Base-by-base conservation (phyloP, 129 eudicot species). In the Logfia minima region DNA sequence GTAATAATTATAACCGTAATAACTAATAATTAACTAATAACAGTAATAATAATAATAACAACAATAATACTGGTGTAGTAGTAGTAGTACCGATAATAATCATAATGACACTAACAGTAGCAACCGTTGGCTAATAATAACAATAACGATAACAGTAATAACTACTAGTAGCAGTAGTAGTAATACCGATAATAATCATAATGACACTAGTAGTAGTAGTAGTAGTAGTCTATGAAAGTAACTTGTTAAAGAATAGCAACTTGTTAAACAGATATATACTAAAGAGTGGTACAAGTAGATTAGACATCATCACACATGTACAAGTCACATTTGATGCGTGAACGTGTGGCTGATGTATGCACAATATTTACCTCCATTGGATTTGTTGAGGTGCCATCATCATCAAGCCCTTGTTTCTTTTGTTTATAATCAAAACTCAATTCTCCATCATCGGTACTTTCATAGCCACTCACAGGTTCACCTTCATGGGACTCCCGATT, bases 341-440 rank as follows among this genome's bases (percentile, higher is more conserved):
- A 28, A 21, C 18, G 59, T 22, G 11, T 18, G 26, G 10, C 48
- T 72, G 4, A 52, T 19, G 19, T 51, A 74, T 48, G 73, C 61
- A 64, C 3, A 35, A 77, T 71, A 26, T 67, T 81, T 81, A 90
- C 98, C 99, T 91, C 99, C 88, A 85, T 82, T 18, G 89, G 91
- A 72, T 87, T 86, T 74, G 86, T 85, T 16, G 82, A 84, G 68
- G 83, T 78, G 75, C 73, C 79, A 80, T 80, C 86, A 77, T 76
- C 82, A 51, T 89, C 96, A 56, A 78, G 61, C 53, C 88, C 89
- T 24, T 77, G 91, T 84, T 87, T 87, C 79, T 85, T 84, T 48
- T 70, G 82, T 79, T 84, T 85, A 37, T 86, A 88, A 70, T 93
- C 90, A 82, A 91, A 91, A 85, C 94, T 94, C 66, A 89, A 63